Evolutionary conservation across 352 stramenopile genomes (phyloP).

Genomic region (Pythium phragmiticola): DNA sequence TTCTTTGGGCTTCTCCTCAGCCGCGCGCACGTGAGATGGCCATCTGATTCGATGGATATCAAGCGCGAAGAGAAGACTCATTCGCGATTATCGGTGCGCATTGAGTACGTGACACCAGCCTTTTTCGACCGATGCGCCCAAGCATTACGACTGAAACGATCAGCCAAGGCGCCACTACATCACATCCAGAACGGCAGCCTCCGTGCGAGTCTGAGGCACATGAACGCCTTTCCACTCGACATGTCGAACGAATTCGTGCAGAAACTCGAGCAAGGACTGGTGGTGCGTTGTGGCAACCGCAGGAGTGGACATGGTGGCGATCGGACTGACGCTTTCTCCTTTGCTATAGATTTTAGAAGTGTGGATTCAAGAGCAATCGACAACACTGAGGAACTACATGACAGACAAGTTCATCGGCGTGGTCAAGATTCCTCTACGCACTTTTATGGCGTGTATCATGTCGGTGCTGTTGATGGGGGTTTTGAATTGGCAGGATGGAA

Average conservation of each 20-base stretch:
- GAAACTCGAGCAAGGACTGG: slow-evolving; percentile 14
- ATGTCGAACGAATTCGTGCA: slow-evolving; percentile 9
- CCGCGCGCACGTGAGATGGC: neutral
- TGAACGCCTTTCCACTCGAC: slow-evolving; percentile 31
- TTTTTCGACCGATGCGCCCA: slow-evolving; percentile 17
- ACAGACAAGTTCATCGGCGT: slow-evolving; percentile 20
- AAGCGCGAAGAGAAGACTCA: neutral
- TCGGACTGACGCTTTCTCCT: neutral
- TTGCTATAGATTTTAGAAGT: slow-evolving; percentile 25
- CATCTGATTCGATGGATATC: neutral
- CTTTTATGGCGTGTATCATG: slow-evolving; percentile 11
- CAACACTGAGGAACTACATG: slow-evolving; percentile 3
- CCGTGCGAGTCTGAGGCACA: slow-evolving; percentile 12
- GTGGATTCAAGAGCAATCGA: slow-evolving; percentile 24
- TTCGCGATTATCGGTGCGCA: slow-evolving; percentile 5
- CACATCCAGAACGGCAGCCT: neutral
- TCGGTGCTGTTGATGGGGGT: neutral
- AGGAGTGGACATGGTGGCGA: neutral
- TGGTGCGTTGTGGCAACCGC: neutral
- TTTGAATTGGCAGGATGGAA: neutral
- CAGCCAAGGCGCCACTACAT: slow-evolving; percentile 16
- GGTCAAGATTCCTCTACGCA: slow-evolving; percentile 23
- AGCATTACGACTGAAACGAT: slow-evolving; percentile 18
- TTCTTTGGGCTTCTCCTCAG: slow-evolving; percentile 18
- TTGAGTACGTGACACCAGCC: slow-evolving; percentile 23